Percentiles rank a stretch among this genome's conserved stretches.
Evolutionary conservation across 176 grass and related monocot species (phyloP).

Genomic region (Paspalum vaginatum): DNA sequence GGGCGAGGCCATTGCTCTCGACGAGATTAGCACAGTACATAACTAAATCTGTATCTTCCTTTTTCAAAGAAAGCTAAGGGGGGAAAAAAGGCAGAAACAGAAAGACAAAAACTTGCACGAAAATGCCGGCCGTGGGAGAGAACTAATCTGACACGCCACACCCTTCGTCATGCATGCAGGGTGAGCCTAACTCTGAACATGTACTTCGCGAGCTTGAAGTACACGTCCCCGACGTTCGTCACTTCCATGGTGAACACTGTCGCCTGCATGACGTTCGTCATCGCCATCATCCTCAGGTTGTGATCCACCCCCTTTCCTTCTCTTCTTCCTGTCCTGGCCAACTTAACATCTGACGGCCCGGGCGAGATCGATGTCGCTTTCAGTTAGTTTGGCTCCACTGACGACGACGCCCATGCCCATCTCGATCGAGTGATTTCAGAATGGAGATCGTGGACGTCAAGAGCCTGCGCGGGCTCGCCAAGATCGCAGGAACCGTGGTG

Average conservation of each 20-base stretch:
- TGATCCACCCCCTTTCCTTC: background rate
- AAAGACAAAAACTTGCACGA: background rate
- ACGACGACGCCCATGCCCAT: background rate
- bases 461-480: conserved; percentile 61
- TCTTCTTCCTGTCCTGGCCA: no score
- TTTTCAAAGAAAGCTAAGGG: background rate
- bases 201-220: conserved; percentile 87
- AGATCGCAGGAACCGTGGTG: conserved; percentile 64
- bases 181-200: conserved; percentile 90
- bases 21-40: background rate
- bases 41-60: background rate
- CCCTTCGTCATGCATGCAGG: conserved; percentile 41
- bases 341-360: no score
- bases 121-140: background rate
- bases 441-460: conserved; percentile 75
- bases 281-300: conserved; percentile 79
- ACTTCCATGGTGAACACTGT: conserved; percentile 74
- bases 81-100: background rate
- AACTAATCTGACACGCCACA: background rate
- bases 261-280: conserved; percentile 79
- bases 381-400: background rate
- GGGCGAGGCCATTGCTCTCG: no score
- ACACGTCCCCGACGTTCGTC: conserved; percentile 88
- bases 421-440: conserved; percentile 27
- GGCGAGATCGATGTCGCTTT: background rate